Base-by-base conservation (phyloP, 169 alveolate species). In the Plasmodium berghei region DNA sequence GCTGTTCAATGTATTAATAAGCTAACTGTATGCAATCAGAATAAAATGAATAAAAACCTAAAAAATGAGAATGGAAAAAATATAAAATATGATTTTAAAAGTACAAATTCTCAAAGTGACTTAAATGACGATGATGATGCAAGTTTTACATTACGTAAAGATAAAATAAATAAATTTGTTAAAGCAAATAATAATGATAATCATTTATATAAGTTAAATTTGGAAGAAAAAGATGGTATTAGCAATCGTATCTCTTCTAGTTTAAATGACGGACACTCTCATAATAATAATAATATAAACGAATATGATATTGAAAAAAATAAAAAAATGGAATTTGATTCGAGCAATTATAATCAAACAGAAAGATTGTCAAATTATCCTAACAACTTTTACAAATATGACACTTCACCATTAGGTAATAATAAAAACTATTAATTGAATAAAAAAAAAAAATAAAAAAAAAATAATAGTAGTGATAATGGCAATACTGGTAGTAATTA, bases 1-100 rank as follows among this genome's bases (percentile, higher is more conserved):
- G 90, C 90, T 22, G 90, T 83, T 9, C 90, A 83, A 24, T 83
- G 90, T 72, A 83, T 83, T 52, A 83, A 83, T 72, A 83, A 67
- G 26, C 45, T 83, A 28, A 67, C 66, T 16, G 61, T 83, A 26
- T 83, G 90, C 20, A 83, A 83, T 26, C 90, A 83, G 45, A 83
- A 83, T 2, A 67, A 83, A 49, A 54, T 83, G 64, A 52, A 83
- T 40, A 83, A 83, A 83, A 55, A 40, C 20, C 34, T 80, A 14
- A 67, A 54, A 22, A 71, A 83, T 4, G 49, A 67, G 24, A 80
- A 56, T 70, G 59, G 42, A 5, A 83, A 69, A 54, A 66, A 40
- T 54, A 14, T 63, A 14, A 63, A 77, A 40, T 67, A 75, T n/a
- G 89, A 77, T 4, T 48, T 14, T 16, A 22, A 59, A 20, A 14